Evolutionary conservation across 2,329 filamentous ascomycete species (phyloP).

Genomic region (Tolypocladium album): DNA sequence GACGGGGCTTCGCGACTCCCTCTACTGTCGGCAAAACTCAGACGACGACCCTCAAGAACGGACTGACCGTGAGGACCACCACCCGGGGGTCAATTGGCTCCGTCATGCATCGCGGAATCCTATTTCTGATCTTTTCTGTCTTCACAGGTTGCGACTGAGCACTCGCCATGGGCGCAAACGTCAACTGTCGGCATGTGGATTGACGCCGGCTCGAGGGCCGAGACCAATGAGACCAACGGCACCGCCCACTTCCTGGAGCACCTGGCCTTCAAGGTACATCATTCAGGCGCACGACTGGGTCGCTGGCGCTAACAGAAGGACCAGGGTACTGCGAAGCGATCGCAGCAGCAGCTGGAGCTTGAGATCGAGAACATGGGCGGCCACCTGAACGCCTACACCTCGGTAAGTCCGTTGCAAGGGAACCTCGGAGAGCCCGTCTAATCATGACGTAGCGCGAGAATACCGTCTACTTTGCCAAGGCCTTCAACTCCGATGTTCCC

Average conservation of each 20-base stretch:
- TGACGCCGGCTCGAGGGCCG: slow-evolving; percentile 93
- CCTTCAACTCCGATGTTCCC: slow-evolving; percentile 95
- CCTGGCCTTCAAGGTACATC: slow-evolving; percentile 91
- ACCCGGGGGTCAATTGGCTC: slow-evolving; percentile 26
- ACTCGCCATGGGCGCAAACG: slow-evolving; percentile 96
- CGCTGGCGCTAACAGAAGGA: background rate
- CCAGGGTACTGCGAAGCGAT: slow-evolving; percentile 85
- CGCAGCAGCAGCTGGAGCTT: slow-evolving; percentile 94
- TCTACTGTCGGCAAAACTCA: slow-evolving; percentile 75
- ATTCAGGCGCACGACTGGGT: background rate
- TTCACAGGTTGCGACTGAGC: slow-evolving; percentile 83
- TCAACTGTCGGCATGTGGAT: slow-evolving; percentile 99
- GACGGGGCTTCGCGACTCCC: slow-evolving; percentile 83
- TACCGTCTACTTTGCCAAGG: slow-evolving; percentile 99
- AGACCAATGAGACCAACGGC: slow-evolving; percentile 97
- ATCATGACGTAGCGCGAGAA: slow-evolving; percentile 67
- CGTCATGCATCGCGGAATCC: slow-evolving; percentile 7
- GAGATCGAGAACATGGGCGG: slow-evolving; percentile 99
- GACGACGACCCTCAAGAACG: slow-evolving; percentile 93
- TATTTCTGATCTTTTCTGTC: slow-evolving; percentile 13
- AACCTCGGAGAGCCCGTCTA: slow-evolving; percentile 11
- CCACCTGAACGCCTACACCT: slow-evolving; percentile 98
- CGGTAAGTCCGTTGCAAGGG: slow-evolving; percentile 51
- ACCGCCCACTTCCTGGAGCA: slow-evolving; percentile 99
- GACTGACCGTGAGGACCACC: slow-evolving; percentile 66